Base-by-base conservation (phyloP, 768 basidiomycete species). In the Floccularia luteovirens region DNA sequence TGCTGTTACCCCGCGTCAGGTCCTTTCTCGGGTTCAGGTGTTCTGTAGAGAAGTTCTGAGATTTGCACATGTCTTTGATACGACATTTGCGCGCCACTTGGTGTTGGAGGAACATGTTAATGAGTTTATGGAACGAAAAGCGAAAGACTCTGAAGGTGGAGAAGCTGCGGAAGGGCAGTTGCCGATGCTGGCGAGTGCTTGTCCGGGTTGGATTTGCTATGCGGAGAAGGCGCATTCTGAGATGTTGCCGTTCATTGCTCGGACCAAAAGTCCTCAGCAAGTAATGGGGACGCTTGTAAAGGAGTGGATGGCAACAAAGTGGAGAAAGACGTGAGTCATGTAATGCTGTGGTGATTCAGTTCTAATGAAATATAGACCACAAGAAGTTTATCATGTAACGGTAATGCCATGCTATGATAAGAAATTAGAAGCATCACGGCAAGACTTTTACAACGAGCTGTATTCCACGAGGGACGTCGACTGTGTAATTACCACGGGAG, bases 351-450 rank as follows among this genome's bases (percentile, higher is more conserved):
- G 24, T 19, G 37, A 45, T 36, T 43, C 2, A 19, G 13, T 19
- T n/a, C 21, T 31, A 34, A 16, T 12, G n/a, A 38, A 38, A 44
- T 31, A 41, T 56, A 93, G 89, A 27, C 90, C 91, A 0, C 69
- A 88, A 52, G 71, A 89, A 50, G 76, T 99, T 32, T 99, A 98
- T 56, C 96, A 99, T 53, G 91, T 98, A 39, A 75, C 90, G 0
- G 92, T 97, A 37, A 98, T 98, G 93, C 94, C 96, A 0, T 99
- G 96, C 61, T 98, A 98, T 61, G 96, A 99, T 72, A 98, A 98
- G 65, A 99, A 99, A 56, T 79, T 99, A 12, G 96, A 99, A 62
- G 96, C 96, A 0, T 97, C 93, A 6, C 75, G 96, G 20, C 76
- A 81, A 34, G 93, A 99, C 55, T 99, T 98, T 55, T 90, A 90